These are phyloP conservation scores for Leishmania gerbilli DNA, from an alignment of 208 protist genomes.

Conservation along the genomic window DNA sequence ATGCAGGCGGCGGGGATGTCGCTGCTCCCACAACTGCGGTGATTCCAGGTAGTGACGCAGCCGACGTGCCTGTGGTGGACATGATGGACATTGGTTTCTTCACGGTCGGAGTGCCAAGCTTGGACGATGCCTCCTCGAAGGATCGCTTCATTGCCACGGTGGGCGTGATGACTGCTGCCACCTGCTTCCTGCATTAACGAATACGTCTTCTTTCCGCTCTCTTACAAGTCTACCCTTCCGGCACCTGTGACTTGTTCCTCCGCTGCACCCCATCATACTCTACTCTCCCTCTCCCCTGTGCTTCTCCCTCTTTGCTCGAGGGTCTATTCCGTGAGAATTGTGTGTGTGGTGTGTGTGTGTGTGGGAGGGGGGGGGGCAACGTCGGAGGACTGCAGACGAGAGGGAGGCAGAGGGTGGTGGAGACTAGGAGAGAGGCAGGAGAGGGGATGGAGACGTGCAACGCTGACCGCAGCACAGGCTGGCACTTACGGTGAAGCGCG, in stretches of 20 bases:
- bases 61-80: not conserved
- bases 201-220: not conserved
- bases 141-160: slow-evolving; percentile 40
- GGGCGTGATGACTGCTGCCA: slow-evolving; percentile 33
- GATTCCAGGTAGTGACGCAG: not conserved
- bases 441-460: not conserved
- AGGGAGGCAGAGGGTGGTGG: not conserved
- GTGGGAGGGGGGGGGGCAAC: not conserved
- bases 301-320: not conserved
- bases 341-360: too few species aligned
- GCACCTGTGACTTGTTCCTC: not conserved
- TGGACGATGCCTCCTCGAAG: not conserved
- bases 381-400: not conserved
- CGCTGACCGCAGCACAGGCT: not conserved
- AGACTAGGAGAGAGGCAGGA: not conserved
- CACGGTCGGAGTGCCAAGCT: slow-evolving; percentile 30
- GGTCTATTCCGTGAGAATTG: not conserved
- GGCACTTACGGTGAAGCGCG: not conserved
- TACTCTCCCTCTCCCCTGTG: not conserved
- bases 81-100: slow-evolving; percentile 50
- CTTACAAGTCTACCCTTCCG: not conserved
- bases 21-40: not conserved
- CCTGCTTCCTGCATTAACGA: slow-evolving; percentile 17
- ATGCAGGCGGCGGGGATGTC: not conserved
- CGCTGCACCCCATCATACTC: not conserved